Conservation (phyloP, 805 yeast genomes). For the Debaryomyces tyrocola region DNA sequence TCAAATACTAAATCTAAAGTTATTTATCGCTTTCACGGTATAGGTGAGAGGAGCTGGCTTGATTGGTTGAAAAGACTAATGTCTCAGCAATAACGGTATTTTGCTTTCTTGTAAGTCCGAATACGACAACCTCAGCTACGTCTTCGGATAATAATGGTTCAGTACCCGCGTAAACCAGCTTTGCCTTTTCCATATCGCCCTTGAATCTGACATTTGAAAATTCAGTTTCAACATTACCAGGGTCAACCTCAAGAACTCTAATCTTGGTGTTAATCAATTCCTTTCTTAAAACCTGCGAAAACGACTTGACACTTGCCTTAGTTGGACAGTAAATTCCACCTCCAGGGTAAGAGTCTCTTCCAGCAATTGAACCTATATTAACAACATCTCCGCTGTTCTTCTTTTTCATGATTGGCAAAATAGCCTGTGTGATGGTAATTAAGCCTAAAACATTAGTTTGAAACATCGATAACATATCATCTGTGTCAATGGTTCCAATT, state of each 20-base stretch:
- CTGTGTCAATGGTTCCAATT: slow-evolving; percentile 65
- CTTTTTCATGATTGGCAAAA: slow-evolving; percentile 67
- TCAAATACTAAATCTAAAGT: not conserved
- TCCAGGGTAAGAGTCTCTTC: slow-evolving; percentile 76
- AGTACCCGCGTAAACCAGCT: slow-evolving; percentile 62
- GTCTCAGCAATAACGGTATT: slow-evolving; percentile 80
- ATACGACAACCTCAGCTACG: slow-evolving; percentile 72
- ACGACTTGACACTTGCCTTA: slow-evolving; percentile 70
- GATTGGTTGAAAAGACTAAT: slow-evolving; percentile 80
- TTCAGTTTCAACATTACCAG: slow-evolving; percentile 81
- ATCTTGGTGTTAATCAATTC: slow-evolving; percentile 71
- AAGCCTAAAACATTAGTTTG: slow-evolving; percentile 86
- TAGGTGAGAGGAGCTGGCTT: slow-evolving; percentile 73
- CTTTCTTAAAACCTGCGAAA: slow-evolving; percentile 70
- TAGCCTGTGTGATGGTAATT: slow-evolving; percentile 78
- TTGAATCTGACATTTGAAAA: slow-evolving; percentile 63
- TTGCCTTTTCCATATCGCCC: slow-evolving; percentile 62
- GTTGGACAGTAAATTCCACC: slow-evolving; percentile 79
- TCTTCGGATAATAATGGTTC: slow-evolving; percentile 73
- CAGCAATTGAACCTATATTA: slow-evolving; percentile 76
- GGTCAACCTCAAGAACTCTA: slow-evolving; percentile 72
- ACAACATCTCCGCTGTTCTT: slow-evolving; percentile 74
- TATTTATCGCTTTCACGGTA: slow-evolving; percentile 25
- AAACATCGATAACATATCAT: slow-evolving; percentile 74
- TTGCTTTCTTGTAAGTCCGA: slow-evolving; percentile 63